Evolutionary conservation across 805 yeast species (phyloP), one percentile per base, ranked within the genome.

Genomic region (Candida quercuum): DNA sequence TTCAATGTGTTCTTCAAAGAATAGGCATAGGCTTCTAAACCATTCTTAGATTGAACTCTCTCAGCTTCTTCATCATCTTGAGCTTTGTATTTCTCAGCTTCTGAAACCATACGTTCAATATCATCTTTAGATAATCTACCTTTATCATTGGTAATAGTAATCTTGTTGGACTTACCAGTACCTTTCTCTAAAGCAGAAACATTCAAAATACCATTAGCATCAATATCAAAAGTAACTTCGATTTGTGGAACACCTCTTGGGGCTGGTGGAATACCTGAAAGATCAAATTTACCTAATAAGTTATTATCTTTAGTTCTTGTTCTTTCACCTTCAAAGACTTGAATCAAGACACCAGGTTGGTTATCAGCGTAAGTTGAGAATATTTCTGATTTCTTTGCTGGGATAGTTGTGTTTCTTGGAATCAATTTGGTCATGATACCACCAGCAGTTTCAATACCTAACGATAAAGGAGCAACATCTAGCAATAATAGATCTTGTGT

Each of bases 381-480:
- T 53, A 82, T 81, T 77, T 89, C 96, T 39, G 97, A 88, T 76
- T 91, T 91, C 83, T 89, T 91, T 66, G 96, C 86, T 72, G 99
- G 99, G 57, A 91, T 88, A 48, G 98, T 89, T 44, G 97, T 84
- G 85, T 91, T 91, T 78, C 99, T 85, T 74, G 96, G 96, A 60
- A 91, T 91, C 73, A 91, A 85, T 74, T 87, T 87, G 70, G 98
- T 89, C 96, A 91, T 89, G 71, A 89, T 93, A 83, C 98, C 98
- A 81, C 99, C 98, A 66, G 97, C 96, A 60, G 97, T 91, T 77
- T 91, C 98, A 70, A 91, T 91, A 83, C 99, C 99, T 59, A 91
- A 69, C 45, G 98, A 89, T 65, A 91, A 80, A 69, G 99, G 98
- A 65, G 97, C 95, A 69, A 91, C 99, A 80, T 91, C 99, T 67